Base-by-base conservation (phyloP, 345 rosid species). In the Citrus mangshanensis region DNA sequence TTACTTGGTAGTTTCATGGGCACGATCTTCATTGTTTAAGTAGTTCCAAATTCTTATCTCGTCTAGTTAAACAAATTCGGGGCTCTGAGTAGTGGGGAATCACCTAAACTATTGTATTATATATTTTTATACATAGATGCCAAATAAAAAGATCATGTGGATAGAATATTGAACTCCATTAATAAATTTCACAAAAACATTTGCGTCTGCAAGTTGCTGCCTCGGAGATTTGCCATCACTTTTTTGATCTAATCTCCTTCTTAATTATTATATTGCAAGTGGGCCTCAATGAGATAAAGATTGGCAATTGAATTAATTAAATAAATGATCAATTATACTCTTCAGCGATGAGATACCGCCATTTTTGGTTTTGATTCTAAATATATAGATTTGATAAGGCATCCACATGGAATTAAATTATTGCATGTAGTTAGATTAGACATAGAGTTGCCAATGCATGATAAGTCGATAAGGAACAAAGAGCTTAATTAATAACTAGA, bases 141-240 rank as follows among this genome's bases (percentile, higher is more conserved):
- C 25, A 1, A 18, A 4, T 13, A 40, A 75, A 16, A 5, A 61
- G 54, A 18, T 37, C 61, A 27, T 64, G 46, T 5, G 56, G 30
- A 74, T 81, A 77, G 74, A 84, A 81, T 81, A 81, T 74, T 34
- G 62, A 79, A 46, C 54, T 72, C 60, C 64, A 76, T 60, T 69
- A 74, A 68, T 71, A 71, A 80, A 72, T 71, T 73, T 63, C 18
- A 16, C 28, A 25, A 70, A 71, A 78, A 65, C 75, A 75, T 74
- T 79, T 79, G 82, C 87, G 84, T 83, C 72, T 82, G 63, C 84
- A 81, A 83, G 87, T 79, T 85, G 86, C 86, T 85, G 71, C 84
- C 82, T 79, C 81, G 64, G 32, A 78, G 86, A 84, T 86, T 65
- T 73, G 87, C 60, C 78, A 38, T 61, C 32, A 83, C 80, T 80